Evolutionary conservation across 805 yeast species (phyloP).

Genomic region (Brettanomyces custersianus): DNA sequence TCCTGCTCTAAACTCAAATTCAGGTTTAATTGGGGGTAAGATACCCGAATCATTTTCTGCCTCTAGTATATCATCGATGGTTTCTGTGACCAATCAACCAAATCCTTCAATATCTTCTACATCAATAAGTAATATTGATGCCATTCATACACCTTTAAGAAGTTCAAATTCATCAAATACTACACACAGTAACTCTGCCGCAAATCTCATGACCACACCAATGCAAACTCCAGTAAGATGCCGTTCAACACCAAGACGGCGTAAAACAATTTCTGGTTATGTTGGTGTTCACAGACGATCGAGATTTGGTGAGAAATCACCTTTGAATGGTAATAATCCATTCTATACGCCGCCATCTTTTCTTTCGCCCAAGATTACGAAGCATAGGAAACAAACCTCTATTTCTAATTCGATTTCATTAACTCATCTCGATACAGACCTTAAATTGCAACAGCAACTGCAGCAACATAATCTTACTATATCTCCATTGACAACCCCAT

Average conservation of each 20-base stretch:
- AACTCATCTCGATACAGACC: conserved; percentile 24
- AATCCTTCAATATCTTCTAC: conserved; percentile 4
- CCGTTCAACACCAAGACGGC: conserved; percentile 18
- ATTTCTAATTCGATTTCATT: conserved; percentile 23
- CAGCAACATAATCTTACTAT: conserved; percentile 9
- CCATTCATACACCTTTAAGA: conserved; percentile 14
- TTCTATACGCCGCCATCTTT: conserved; percentile 39
- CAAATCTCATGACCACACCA: conserved; percentile 11
- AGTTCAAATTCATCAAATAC: conserved; percentile 12
- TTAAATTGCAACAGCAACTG: conserved; percentile 17
- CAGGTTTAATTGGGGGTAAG: too few species aligned
- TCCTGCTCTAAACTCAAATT: too few species aligned
- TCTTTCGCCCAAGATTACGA: conserved; percentile 31
- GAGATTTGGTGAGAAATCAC: conserved; percentile 25
- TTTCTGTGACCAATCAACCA: conserved; percentile 8
- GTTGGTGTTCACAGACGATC: conserved; percentile 12
- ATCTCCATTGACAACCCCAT: conserved; percentile 21
- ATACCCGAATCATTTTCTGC: conserved; percentile 26
- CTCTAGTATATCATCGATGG: conserved; percentile 25
- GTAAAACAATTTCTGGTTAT: conserved; percentile 4
- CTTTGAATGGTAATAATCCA: conserved; percentile 31
- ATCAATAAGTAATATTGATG: conserved; percentile 1
- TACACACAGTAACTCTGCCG: conserved; percentile 6
- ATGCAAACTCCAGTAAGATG: conserved; percentile 17
- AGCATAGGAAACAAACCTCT: conserved; percentile 22